Evolutionary conservation across 768 basidiomycete genomes (phyloP).

Genomic region (Tricholoma hemisulphureum): DNA sequence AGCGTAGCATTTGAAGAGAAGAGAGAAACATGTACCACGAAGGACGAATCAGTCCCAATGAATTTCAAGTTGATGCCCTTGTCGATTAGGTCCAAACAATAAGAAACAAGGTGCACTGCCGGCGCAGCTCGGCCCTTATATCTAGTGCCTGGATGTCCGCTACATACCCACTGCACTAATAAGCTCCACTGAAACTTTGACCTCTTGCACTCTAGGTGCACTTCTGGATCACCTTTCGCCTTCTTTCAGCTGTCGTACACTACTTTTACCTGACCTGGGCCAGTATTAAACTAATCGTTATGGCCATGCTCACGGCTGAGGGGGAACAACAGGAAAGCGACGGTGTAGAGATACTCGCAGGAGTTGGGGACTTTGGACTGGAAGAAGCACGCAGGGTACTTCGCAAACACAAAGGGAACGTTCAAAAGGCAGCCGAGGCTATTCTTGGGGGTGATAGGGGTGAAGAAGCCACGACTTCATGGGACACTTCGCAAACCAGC

Average conservation of each 20-base stretch:
- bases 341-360: constrained; percentile 32
- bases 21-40: too few relatives aligned
- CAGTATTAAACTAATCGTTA: background rate
- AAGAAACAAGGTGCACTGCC: too few relatives aligned
- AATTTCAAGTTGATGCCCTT: too few relatives aligned
- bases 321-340: constrained; percentile 30
- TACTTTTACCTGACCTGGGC: background rate
- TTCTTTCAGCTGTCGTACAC: background rate
- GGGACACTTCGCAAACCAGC: constrained; percentile 21
- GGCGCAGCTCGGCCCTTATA: too few relatives aligned
- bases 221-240: background rate
- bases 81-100: too few relatives aligned
- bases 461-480: constrained; percentile 20
- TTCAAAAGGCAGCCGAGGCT: constrained; percentile 54
- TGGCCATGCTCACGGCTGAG: constrained; percentile 19
- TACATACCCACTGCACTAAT: too few relatives aligned
- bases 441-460: constrained; percentile 52
- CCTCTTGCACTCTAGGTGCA: too few relatives aligned
- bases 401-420: constrained; percentile 58
- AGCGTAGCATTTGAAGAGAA: too few relatives aligned
- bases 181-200: too few relatives aligned
- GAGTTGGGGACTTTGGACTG: constrained; percentile 36
- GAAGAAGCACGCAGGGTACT: constrained; percentile 55
- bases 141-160: too few relatives aligned
- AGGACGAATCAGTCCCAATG: too few relatives aligned